phyloP scores from a whole-genome alignment of 2,329 filamentous ascomycete genomes.

The Neonectria ditissima region DNA sequence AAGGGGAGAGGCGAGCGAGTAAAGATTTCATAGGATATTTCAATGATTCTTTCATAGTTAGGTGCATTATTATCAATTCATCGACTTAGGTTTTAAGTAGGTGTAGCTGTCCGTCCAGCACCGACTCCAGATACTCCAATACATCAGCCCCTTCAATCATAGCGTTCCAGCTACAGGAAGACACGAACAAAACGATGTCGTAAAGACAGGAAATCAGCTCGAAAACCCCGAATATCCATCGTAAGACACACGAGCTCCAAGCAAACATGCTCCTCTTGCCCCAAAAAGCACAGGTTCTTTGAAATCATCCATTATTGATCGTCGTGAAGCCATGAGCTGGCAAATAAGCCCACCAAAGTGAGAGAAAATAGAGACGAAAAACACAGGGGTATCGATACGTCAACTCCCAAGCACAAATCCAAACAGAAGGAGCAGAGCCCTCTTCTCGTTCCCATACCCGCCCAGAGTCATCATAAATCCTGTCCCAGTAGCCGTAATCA shows the following conservation, averaged over 20 bases:
- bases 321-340: slow-evolving; percentile 29
- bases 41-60: background rate
- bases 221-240: background rate
- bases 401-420: slow-evolving; percentile 43
- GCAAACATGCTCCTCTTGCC: slow-evolving; percentile 1
- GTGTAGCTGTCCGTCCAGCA: background rate
- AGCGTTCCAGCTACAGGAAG: background rate
- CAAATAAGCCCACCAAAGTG: slow-evolving; percentile 20
- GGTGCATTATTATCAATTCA: slow-evolving; percentile 11
- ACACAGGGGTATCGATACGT: slow-evolving; percentile 48
- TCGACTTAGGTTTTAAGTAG: background rate
- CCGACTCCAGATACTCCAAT: slow-evolving; percentile 12
- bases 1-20: too few species aligned
- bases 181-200: background rate
- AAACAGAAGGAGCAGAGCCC: slow-evolving; percentile 26
- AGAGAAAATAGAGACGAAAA: slow-evolving; percentile 35
- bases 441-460: slow-evolving; percentile 27
- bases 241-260: background rate
- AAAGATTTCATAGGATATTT: background rate
- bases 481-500: slow-evolving; percentile 32
- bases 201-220: too few species aligned
- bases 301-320: slow-evolving; percentile 30
- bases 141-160: background rate
- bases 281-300: slow-evolving; percentile 17
- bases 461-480: slow-evolving; percentile 32